Conservation (phyloP, 1,139 yeast genomes). For the Nakaseomyces uthaithaninus region DNA sequence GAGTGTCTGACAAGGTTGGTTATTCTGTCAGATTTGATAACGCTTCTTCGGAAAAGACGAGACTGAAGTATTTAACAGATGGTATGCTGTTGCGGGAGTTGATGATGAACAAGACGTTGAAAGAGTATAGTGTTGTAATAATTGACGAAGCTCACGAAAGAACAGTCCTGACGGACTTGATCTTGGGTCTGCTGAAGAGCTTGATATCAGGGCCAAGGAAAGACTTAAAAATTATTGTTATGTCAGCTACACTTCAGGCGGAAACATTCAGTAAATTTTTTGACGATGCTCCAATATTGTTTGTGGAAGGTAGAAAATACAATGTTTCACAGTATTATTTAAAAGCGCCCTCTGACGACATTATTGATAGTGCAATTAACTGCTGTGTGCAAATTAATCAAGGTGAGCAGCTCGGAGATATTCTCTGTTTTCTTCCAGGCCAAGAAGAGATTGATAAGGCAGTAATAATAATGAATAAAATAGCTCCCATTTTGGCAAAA, state of each 20-base stretch:
- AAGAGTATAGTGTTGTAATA: constrained; percentile 65
- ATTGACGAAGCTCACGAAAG: constrained; percentile 98
- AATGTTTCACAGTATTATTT: constrained; percentile 71
- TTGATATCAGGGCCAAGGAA: constrained; percentile 45
- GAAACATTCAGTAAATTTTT: constrained; percentile 78
- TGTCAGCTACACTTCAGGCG: constrained; percentile 97
- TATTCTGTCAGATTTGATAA: constrained; percentile 85
- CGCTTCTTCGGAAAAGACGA: constrained; percentile 45
- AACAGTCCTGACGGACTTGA: constrained; percentile 80
- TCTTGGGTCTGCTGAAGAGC: constrained; percentile 78
- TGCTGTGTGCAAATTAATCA: constrained; percentile 71
- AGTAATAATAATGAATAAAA: constrained; percentile 49
- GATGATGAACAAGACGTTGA: constrained; percentile 62
- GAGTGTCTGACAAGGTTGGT: constrained; percentile 79
- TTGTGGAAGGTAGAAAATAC: constrained; percentile 82
- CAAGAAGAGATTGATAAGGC: constrained; percentile 95
- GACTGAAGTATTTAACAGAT: constrained; percentile 81
- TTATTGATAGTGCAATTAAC: constrained; percentile 71
- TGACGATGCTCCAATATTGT: constrained; percentile 66
- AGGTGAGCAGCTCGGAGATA: constrained; percentile 78
- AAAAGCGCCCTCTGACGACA: constrained; percentile 57
- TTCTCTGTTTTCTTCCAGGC: constrained; percentile 85
- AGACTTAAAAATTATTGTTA: constrained; percentile 46
- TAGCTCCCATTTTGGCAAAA: constrained; percentile 60
- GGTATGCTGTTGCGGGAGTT: constrained; percentile 94